Evolutionary conservation across 805 yeast genomes (phyloP).

Genomic region (Wickerhamiella shivajii): DNA sequence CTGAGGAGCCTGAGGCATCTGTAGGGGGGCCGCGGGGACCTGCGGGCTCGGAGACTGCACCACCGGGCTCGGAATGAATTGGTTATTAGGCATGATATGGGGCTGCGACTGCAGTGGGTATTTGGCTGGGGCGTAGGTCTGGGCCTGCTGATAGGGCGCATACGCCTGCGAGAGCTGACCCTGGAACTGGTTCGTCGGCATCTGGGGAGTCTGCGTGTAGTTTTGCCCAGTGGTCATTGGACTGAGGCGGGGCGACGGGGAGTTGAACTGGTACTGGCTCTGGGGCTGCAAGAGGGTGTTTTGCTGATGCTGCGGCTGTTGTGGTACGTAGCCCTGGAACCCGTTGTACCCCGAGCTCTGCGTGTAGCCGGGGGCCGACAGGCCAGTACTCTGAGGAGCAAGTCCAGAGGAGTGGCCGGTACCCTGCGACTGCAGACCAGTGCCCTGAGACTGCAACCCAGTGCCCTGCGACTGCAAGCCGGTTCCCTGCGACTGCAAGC

Average conservation of each 20-base stretch:
- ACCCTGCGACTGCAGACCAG: not conserved
- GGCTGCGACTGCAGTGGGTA: slow-evolving; percentile 3
- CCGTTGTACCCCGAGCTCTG: too few relatives aligned
- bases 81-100: too few relatives aligned
- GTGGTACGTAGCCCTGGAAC: too few relatives aligned
- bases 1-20: too few relatives aligned
- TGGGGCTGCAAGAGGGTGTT: slow-evolving; percentile 3
- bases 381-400: slow-evolving; percentile 1
- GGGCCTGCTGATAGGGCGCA: slow-evolving; percentile 4
- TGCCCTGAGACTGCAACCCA: slow-evolving; percentile 4
- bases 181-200: too few relatives aligned
- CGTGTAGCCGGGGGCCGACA: not conserved
- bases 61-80: too few relatives aligned
- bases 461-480: slow-evolving; percentile 9
- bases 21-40: too few relatives aligned
- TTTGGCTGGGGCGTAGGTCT: slow-evolving; percentile 1
- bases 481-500: slow-evolving; percentile 5
- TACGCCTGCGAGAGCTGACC: too few relatives aligned
- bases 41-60: too few relatives aligned
- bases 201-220: slow-evolving; percentile 4
- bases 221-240: slow-evolving; percentile 2
- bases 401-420: not conserved
- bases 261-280: not conserved
- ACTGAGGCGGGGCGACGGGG: not conserved
- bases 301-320: too few relatives aligned